These are phyloP conservation scores for Galerina sulciceps DNA, from an alignment of 768 basidiomycete species.

Conservation along the genomic window DNA sequence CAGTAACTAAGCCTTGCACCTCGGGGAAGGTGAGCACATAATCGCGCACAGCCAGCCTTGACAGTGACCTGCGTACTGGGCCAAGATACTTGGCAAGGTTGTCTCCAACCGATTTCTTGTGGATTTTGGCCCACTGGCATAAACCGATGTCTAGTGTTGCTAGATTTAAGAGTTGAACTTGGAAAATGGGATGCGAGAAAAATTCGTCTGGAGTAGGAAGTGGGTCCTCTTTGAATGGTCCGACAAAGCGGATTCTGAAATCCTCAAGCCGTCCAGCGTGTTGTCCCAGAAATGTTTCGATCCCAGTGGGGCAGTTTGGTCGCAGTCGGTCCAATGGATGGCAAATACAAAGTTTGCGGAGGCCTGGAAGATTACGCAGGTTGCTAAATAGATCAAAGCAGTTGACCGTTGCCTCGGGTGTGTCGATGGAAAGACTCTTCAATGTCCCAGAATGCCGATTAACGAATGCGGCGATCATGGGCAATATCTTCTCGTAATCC, in stretches of 20 bases:
- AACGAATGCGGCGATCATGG: conserved; percentile 2
- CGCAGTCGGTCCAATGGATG: background rate
- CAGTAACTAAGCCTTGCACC: background rate
- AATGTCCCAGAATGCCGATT: conserved; percentile 8
- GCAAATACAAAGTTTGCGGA: background rate
- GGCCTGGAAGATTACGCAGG: conserved; percentile 1
- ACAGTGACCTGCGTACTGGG: background rate
- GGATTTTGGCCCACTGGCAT: background rate
- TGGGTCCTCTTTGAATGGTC: background rate
- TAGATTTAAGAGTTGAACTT: background rate
- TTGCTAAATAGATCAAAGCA: background rate
- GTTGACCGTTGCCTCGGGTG: background rate
- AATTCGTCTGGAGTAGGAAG: background rate
- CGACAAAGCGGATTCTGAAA: background rate
- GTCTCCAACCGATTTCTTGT: background rate
- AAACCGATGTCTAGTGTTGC: conserved; percentile 6
- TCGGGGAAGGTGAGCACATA: background rate
- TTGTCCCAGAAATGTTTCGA: background rate
- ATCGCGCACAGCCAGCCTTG: background rate
- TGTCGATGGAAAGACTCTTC: conserved; percentile 3
- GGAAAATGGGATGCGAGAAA: conserved; percentile 12
- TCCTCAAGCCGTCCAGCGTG: background rate
- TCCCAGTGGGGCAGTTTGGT: background rate
- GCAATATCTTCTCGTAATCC: background rate
- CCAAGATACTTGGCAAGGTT: background rate